Conservation (phyloP, 2,329 filamentous ascomycete genomes). For the Camillea tinctor region DNA sequence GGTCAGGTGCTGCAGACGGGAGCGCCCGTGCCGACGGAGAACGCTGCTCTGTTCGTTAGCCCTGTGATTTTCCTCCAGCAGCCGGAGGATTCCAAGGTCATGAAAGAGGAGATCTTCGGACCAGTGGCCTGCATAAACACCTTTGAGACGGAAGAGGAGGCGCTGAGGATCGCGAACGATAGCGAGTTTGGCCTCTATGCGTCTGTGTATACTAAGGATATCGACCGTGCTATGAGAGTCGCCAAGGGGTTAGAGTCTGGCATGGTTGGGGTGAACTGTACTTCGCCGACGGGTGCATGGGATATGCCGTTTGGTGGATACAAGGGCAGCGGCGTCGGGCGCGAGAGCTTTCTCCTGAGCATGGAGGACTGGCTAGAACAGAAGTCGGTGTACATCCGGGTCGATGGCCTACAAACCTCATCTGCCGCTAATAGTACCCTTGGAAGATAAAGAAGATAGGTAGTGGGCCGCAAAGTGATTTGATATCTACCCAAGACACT, state of each 20-base stretch:
- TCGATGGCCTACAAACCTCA: slow-evolving; percentile 4
- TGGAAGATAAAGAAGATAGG: slow-evolving; percentile 5
- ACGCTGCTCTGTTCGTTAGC: slow-evolving; percentile 40
- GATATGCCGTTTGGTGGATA: slow-evolving; percentile 44
- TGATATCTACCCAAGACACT: neutral
- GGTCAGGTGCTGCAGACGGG: slow-evolving; percentile 26
- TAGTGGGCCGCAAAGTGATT: neutral
- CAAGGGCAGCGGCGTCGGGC: slow-evolving; percentile 39
- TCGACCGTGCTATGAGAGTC: slow-evolving; percentile 43
- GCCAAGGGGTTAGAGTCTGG: slow-evolving; percentile 57
- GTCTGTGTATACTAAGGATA: slow-evolving; percentile 54
- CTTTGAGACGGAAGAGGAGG: slow-evolving; percentile 58
- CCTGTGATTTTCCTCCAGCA: slow-evolving; percentile 47
- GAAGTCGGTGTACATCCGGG: slow-evolving; percentile 32
- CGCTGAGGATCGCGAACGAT: slow-evolving; percentile 52
- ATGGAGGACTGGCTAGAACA: slow-evolving; percentile 37
- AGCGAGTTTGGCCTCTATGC: slow-evolving; percentile 56
- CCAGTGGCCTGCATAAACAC: slow-evolving; percentile 59
- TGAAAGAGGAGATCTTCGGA: slow-evolving; percentile 63
- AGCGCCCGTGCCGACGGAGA: slow-evolving; percentile 12
- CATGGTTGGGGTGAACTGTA: slow-evolving; percentile 58
- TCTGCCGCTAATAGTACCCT: slow-evolving; percentile 2
- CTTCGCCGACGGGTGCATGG: slow-evolving; percentile 35
- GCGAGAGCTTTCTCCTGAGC: slow-evolving; percentile 37
- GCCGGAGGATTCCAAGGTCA: slow-evolving; percentile 45